A percentile compares a stretch with the other conserved stretches of the same genome.
Evolutionary conservation across 2,329 filamentous ascomycete species (phyloP).

Genomic region (Aspergillus glaucus): DNA sequence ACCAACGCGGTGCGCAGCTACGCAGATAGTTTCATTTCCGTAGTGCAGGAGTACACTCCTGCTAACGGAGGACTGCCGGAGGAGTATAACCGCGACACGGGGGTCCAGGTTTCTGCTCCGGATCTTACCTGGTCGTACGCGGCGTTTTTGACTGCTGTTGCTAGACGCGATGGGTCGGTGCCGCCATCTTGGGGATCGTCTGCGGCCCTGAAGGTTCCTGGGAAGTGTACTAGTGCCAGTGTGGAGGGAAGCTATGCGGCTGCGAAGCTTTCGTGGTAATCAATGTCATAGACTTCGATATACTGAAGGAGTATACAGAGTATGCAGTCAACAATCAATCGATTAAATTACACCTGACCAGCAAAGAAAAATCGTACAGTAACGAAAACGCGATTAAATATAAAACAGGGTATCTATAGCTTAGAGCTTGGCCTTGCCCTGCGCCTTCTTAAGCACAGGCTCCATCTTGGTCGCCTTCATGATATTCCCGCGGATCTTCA

Average conservation of each 20-base stretch:
- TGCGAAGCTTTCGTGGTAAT: background rate
- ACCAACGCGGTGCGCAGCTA: conserved; percentile 56
- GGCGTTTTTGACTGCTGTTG: conserved; percentile 12
- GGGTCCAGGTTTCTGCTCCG: conserved; percentile 8
- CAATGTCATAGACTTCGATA: too few relatives aligned
- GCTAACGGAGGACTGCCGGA: conserved; percentile 25
- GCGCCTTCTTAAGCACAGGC: conserved; percentile 82
- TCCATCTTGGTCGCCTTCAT: conserved; percentile 98
- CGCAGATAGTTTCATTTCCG: conserved; percentile 48
- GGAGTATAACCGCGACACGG: conserved; percentile 25
- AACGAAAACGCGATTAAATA: background rate
- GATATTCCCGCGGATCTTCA: conserved; percentile 96
- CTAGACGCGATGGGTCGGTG: conserved; percentile 9
- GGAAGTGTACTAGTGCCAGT: background rate
- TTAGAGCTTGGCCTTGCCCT: conserved; percentile 67
- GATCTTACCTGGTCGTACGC: conserved; percentile 20
- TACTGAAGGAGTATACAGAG: too few relatives aligned
- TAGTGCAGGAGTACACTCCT: conserved; percentile 27
- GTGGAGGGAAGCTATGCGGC: background rate
- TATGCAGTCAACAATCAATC: too few relatives aligned
- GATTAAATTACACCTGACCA: background rate
- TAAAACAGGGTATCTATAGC: conserved; percentile 50
- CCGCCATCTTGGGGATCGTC: conserved; percentile 17
- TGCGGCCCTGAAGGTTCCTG: background rate
- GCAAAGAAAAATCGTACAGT: background rate